A percentile compares a stretch with the other conserved stretches of the same genome.
phyloP scores from a whole-genome alignment of 1,284 basidiomycete genomes.

The Austropuccinia psidii region DNA sequence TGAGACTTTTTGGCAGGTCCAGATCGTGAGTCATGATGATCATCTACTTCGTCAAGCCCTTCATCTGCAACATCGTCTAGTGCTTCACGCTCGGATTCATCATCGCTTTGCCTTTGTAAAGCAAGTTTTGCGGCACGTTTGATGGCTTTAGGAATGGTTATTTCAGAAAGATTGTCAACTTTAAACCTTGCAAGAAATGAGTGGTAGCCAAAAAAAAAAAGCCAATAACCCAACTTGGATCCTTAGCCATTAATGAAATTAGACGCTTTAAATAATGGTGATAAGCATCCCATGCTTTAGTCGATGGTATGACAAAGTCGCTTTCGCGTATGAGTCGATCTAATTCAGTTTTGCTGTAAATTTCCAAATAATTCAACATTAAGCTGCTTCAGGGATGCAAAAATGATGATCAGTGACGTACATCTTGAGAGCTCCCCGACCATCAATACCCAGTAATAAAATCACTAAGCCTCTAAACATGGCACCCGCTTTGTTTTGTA shows the following conservation, averaged over 20 bases:
- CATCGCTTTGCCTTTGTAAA: slow-evolving; percentile 15
- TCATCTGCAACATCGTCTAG: not conserved
- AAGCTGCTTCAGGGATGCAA: not conserved
- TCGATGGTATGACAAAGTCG: slow-evolving; percentile 40
- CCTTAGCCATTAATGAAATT: slow-evolving; percentile 43
- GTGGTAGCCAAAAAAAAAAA: not conserved
- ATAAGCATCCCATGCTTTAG: slow-evolving; percentile 44
- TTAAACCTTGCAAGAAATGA: not conserved
- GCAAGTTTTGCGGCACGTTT: slow-evolving; percentile 34
- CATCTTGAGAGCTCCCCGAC: slow-evolving; percentile 44
- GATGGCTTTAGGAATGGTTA: not conserved
- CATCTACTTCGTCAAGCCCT: not conserved
- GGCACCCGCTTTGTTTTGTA: slow-evolving; percentile 37
- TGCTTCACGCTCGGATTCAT: not conserved
- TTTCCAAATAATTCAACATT: not conserved
- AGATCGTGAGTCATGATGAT: not conserved
- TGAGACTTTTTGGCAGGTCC: not conserved
- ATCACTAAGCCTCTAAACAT: slow-evolving; percentile 44
- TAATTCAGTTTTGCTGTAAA: slow-evolving; percentile 41
- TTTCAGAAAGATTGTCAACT: not conserved
- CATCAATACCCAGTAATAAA: slow-evolving; percentile 41
- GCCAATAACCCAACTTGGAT: slow-evolving; percentile 20
- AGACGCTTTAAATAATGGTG: slow-evolving; percentile 45
- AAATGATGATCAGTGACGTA: not conserved
- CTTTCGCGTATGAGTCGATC: slow-evolving; percentile 41